Evolutionary conservation across 371 early-diverging fungal species (phyloP), one percentile per base, ranked within the genome.

Genomic region (Parasitella parasitica): DNA sequence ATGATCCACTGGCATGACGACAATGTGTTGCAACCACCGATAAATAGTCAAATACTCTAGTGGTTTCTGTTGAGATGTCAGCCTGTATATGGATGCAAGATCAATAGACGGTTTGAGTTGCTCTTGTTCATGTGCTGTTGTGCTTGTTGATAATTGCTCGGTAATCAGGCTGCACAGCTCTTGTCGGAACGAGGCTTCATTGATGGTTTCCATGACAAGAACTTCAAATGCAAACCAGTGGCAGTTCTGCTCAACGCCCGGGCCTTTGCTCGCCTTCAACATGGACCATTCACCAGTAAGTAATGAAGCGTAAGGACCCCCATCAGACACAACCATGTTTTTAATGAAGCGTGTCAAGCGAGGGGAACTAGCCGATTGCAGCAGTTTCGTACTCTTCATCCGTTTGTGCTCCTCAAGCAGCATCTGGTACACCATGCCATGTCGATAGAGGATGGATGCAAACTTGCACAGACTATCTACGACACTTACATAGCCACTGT

Each of bases 141-240:
- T 20, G 32, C 18, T 28, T 36, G 22, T 32, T 3, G 32, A 32
- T 6, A 46, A 27, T 11, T 77, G 74, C 24, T 76, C 66, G n/a
- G 28, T 50, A 22, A 69, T 52, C 48, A 50, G 48, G 50, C 65
- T 54, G 0, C 76, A 83, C 43, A 89, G 18, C 22, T 73, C 63
- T 36, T 69, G 59, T 22, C 87, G 64, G 30, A 69, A 61, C 1
- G 73, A 70, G 6, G 66, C 46, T 46, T 91, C 91, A 22, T 70
- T 55, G 4, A 61, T 39, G 0, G 83, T 84, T 59, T 91, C 89
- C 34, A 81, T 65, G 7, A 78, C 30, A 1, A 91, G 70, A 1
- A 76, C 83, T 43, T 86, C 73, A 61, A 77, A 88, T 0, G 85
- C 83, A 65, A 87, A 86, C 85, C 87, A 90, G 4, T 78, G 62